phyloP scores from a whole-genome alignment of 768 basidiomycete genomes.

The Flagelloscypha sp. region DNA sequence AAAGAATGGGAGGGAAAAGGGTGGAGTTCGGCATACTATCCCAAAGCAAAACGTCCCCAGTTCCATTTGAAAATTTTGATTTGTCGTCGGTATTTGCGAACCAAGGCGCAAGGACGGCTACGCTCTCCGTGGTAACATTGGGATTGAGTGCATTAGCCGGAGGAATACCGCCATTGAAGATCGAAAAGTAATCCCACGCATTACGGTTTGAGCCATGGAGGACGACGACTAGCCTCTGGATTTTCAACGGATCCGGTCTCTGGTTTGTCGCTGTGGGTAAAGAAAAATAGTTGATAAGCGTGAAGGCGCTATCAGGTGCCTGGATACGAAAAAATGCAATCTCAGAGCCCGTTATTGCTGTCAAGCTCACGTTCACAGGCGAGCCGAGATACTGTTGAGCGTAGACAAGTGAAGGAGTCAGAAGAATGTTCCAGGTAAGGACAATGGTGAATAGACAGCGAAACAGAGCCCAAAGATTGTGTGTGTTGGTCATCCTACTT shows the following conservation, averaged over 20 bases:
- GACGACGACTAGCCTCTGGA: conserved; percentile 3
- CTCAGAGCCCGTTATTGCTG: neutral
- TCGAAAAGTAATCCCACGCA: conserved; percentile 1
- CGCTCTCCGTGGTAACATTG: conserved; percentile 1
- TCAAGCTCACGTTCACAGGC: neutral
- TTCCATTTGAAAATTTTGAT: too few species aligned
- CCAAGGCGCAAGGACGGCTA: neutral
- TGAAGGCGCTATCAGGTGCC: neutral
- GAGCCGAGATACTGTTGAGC: conserved; percentile 1
- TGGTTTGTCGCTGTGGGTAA: neutral
- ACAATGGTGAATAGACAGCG: too few species aligned
- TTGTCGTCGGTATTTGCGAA: conserved; percentile 1
- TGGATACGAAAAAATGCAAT: conserved; percentile 1
- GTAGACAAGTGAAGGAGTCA: too few species aligned
- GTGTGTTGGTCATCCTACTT: too few species aligned
- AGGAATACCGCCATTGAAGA: neutral
- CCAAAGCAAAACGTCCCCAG: too few species aligned
- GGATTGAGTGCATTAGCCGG: too few species aligned
- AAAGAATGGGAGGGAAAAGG: too few species aligned
- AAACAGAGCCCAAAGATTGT: too few species aligned
- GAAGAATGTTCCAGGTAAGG: too few species aligned
- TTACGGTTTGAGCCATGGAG: conserved; percentile 2
- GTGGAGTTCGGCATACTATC: too few species aligned
- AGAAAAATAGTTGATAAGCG: conserved; percentile 1
- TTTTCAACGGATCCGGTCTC: too few species aligned